phyloP scores from a whole-genome alignment of 2,329 filamentous ascomycete genomes.

The Penicillium sp. region DNA sequence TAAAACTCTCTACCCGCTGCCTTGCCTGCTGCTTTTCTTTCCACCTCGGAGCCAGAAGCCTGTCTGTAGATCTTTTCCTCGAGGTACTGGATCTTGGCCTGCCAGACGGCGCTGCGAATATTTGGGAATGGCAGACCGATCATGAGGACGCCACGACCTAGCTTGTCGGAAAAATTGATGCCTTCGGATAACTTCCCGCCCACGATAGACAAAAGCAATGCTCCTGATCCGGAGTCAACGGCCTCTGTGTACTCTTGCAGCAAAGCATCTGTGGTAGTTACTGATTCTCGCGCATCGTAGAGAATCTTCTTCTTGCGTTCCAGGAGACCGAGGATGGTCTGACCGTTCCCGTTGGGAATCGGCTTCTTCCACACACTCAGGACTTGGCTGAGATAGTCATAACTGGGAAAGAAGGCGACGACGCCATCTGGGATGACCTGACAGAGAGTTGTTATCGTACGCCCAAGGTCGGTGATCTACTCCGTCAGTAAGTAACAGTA shows the following conservation, averaged over 20 bases:
- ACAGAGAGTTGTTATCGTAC: conserved; percentile 67
- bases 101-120: conserved; percentile 84
- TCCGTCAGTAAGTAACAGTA: conserved; percentile 5
- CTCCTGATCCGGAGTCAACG: conserved; percentile 62
- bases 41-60: conserved; percentile 26
- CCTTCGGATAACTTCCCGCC: conserved; percentile 95
- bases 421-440: conserved; percentile 78
- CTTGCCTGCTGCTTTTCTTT: conserved; percentile 39
- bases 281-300: conserved; percentile 46
- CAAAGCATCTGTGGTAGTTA: conserved; percentile 59
- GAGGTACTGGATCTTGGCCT: conserved; percentile 83
- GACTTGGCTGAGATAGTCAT: conserved; percentile 79
- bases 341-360: conserved; percentile 24
- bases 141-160: conserved; percentile 87
- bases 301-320: conserved; percentile 50
- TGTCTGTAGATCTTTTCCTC: conserved; percentile 55
- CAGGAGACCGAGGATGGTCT: conserved; percentile 32
- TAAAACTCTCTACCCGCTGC: conserved; percentile 71
- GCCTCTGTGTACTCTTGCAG: conserved; percentile 69
- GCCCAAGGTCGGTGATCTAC: conserved; percentile 66
- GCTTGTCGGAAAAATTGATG: conserved; percentile 91
- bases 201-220: conserved; percentile 81
- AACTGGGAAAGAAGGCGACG: conserved; percentile 94
- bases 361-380: conserved; percentile 57
- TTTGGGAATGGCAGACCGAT: conserved; percentile 93